Conservation (phyloP, 257 asterid species). For the Penstemon davidsonii region DNA sequence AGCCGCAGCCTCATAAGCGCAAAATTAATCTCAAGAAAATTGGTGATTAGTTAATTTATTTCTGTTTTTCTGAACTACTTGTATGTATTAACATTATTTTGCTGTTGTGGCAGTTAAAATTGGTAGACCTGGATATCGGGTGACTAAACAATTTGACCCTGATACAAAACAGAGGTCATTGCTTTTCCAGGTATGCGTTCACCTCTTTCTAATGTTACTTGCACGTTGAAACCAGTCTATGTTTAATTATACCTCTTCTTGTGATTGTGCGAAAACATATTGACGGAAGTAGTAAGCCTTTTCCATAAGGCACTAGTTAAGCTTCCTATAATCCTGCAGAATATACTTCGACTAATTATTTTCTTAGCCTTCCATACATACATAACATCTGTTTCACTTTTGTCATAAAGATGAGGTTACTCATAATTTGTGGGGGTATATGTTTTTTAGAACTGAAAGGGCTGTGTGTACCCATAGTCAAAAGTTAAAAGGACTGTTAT, state of each 20-base stretch:
- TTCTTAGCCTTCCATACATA: too few relatives aligned
- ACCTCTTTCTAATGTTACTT: not conserved
- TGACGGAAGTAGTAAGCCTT: not conserved
- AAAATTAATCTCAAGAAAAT: constrained; percentile 63
- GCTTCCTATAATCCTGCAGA: too few relatives aligned
- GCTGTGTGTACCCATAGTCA: too few relatives aligned
- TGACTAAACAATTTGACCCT: constrained; percentile 86
- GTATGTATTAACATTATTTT: not conserved
- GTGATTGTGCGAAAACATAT: not conserved
- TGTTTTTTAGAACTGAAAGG: too few relatives aligned
- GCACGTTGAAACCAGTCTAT: not conserved
- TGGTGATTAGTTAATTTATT: constrained; percentile 38
- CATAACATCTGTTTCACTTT: too few relatives aligned
- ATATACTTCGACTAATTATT: too few relatives aligned
- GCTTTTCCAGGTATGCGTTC: constrained; percentile 72
- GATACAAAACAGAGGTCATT: constrained; percentile 96
- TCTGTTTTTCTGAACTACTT: not conserved
- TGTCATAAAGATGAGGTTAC: too few relatives aligned
- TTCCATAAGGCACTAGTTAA: too few relatives aligned
- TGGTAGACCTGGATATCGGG: constrained; percentile 98
- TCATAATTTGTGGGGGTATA: too few relatives aligned
- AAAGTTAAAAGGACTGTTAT: too few relatives aligned
- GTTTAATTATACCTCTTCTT: not conserved
- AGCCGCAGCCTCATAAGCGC: constrained; percentile 99
- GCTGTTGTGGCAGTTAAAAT: constrained; percentile 69